phyloP scores from a whole-genome alignment of 805 yeast species.

The Yamadazyma olivae region DNA sequence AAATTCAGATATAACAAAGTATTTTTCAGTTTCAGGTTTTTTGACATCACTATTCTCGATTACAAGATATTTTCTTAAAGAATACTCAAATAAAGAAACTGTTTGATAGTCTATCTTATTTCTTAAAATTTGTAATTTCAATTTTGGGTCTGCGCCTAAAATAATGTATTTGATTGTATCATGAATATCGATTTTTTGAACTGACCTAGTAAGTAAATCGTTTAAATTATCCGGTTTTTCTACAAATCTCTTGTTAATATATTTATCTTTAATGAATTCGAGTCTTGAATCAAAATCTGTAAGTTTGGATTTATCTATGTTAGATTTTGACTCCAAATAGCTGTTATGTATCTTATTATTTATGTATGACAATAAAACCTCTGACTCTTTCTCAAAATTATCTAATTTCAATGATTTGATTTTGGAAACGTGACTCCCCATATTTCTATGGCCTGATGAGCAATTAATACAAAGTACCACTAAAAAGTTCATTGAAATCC shows the following conservation, averaged over 20 bases:
- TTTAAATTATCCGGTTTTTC: slow-evolving; percentile 19
- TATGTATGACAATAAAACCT: slow-evolving; percentile 48
- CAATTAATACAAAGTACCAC: slow-evolving; percentile 79
- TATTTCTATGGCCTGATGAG: slow-evolving; percentile 81
- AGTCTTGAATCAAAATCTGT: slow-evolving; percentile 46
- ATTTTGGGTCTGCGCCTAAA: slow-evolving; percentile 47
- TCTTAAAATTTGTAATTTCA: slow-evolving; percentile 31
- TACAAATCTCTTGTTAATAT: slow-evolving; percentile 50
- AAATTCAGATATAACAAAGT: slow-evolving; percentile 54
- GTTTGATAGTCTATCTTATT: slow-evolving; percentile 15
- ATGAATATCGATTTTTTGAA: slow-evolving; percentile 47
- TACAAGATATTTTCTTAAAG: slow-evolving; percentile 46
- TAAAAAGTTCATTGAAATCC: slow-evolving; percentile 78
- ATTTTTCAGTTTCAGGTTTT: slow-evolving; percentile 16
- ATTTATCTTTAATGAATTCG: slow-evolving; percentile 64
- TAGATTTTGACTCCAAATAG: slow-evolving; percentile 51
- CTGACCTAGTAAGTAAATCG: slow-evolving; percentile 47
- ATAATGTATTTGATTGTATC: slow-evolving; percentile 43
- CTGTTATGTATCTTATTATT: slow-evolving; percentile 56
- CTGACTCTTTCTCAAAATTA: slow-evolving; percentile 57
- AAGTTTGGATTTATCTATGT: slow-evolving; percentile 6
- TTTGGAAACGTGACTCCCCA: slow-evolving; percentile 81
- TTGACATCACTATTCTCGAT: too few species aligned
- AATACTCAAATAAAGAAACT: slow-evolving; percentile 42
- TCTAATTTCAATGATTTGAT: slow-evolving; percentile 78